Base-by-base conservation (phyloP, 2,329 filamentous ascomycete genomes). In the Trichoderma atroviride region DNA sequence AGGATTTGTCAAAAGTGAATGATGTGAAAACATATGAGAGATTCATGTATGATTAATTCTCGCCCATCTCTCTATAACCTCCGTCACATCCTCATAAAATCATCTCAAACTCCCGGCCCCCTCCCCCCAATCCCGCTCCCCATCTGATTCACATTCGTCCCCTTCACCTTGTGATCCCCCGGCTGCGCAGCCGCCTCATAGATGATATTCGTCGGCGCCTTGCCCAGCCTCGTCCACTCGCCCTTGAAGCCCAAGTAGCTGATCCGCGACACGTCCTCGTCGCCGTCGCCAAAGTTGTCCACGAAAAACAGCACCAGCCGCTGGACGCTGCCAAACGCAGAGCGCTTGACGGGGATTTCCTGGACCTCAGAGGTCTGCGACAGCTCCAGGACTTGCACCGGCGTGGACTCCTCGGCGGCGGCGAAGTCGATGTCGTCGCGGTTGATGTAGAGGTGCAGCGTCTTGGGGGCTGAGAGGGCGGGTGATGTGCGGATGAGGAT, bases 121-220 rank as follows among this genome's bases (percentile, higher is more conserved):
- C 79, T 74, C 3, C 82, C 80, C 2, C 86, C 86, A 74, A 89
- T 83, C 1, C 83, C 82, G 70, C 83, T 84, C 0, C 86, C 87
- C 80, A 89, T 83, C 78, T 84, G 80, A 73, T 87, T 88, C 55
- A 84, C 78, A 56, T 75, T 79, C 60, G 84, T 84, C 9, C 88
- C 88, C 81, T 88, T 89, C 27, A 91, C 29, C 81, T 86, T 88
- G 81, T 99, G 96, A 81, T 99, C 96, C 58, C 83, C 88, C 14
- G 95, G 96, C 79, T 97, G 97, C 43, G 96, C 91, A 31, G 95
- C 95, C 22, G 94, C 92, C 85, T 99, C 96, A 80, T 98, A 99
- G 71, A 97, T 76, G 74, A 98, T 95, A 74, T 91, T 93, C 7
- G 91, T 84, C 0, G 96, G 94, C 77, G 79, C 82, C 71, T 77